These are phyloP conservation scores for Arthrocladium fulminans DNA, from an alignment of 2,329 filamentous ascomycete genomes.

Conservation along the genomic window DNA sequence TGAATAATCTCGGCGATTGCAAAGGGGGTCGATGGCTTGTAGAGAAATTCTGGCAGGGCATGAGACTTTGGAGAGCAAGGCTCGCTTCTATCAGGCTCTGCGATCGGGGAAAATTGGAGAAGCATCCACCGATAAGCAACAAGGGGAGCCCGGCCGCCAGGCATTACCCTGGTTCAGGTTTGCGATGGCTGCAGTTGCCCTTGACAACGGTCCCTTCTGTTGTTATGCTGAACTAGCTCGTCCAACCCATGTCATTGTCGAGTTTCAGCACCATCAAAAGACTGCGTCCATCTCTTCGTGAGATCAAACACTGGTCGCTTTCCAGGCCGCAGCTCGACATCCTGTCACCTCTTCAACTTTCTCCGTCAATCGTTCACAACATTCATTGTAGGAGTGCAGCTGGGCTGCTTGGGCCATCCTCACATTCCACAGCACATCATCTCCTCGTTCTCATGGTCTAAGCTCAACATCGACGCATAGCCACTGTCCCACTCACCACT, in stretches of 20 bases:
- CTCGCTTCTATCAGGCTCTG: no score
- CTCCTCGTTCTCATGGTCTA: slow-evolving; percentile 17
- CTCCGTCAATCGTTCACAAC: slow-evolving; percentile 10
- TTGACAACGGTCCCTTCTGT: not conserved
- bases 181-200: not conserved
- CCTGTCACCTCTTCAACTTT: not conserved
- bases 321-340: slow-evolving; percentile 8
- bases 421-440: slow-evolving; percentile 1
- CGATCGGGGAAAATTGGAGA: no score
- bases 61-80: no score
- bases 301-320: slow-evolving; percentile 3
- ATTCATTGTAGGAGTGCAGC: slow-evolving; percentile 12
- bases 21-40: not conserved
- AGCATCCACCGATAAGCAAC: not conserved
- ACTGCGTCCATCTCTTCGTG: not conserved
- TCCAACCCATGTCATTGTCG: not conserved
- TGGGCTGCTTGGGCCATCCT: slow-evolving; percentile 16
- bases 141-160: not conserved
- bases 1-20: not conserved
- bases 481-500: slow-evolving; percentile 16
- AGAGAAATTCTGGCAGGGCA: no score
- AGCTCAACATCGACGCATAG: slow-evolving; percentile 19
- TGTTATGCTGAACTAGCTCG: not conserved
- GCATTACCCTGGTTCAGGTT: not conserved
- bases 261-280: not conserved